phyloP scores from a whole-genome alignment of 2,329 filamentous ascomycete species.

The Talaromyces marneffei region DNA sequence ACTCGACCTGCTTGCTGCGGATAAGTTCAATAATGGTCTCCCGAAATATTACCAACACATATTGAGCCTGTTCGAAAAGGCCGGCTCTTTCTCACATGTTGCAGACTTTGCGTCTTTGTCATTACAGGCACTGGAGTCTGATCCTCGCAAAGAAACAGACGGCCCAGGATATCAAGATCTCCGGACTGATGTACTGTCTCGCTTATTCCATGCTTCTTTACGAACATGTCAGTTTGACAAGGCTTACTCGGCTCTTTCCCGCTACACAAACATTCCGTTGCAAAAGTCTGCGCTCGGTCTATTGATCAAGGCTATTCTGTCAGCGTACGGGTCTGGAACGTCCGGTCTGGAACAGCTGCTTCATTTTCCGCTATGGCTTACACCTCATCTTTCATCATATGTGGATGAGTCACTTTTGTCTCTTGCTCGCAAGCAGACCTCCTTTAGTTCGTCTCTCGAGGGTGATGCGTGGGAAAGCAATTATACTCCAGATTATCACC shows the following conservation, averaged over 20 bases:
- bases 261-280: conserved; percentile 66
- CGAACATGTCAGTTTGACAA: conserved; percentile 73
- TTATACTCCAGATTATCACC: conserved; percentile 65
- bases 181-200: conserved; percentile 68
- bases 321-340: conserved; percentile 35
- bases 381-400: conserved; percentile 64
- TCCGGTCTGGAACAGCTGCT: conserved; percentile 56
- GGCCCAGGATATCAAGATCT: conserved; percentile 37
- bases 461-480: conserved; percentile 28
- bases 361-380: conserved; percentile 60
- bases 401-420: conserved; percentile 73
- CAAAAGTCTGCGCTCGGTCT: conserved; percentile 65
- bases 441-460: conserved; percentile 47
- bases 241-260: conserved; percentile 71
- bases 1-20: conserved; percentile 68
- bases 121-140: conserved; percentile 54
- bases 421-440: conserved; percentile 63
- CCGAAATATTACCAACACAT: conserved; percentile 84
- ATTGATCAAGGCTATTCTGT: conserved; percentile 50
- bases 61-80: conserved; percentile 71
- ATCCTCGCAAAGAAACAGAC: conserved; percentile 26
- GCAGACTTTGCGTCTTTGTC: conserved; percentile 76
- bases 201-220: conserved; percentile 76
- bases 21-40: conserved; percentile 63
- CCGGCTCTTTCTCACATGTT: conserved; percentile 71